Conservation (phyloP, 1,284 basidiomycete genomes). For the Ustilago vetiveriae region DNA sequence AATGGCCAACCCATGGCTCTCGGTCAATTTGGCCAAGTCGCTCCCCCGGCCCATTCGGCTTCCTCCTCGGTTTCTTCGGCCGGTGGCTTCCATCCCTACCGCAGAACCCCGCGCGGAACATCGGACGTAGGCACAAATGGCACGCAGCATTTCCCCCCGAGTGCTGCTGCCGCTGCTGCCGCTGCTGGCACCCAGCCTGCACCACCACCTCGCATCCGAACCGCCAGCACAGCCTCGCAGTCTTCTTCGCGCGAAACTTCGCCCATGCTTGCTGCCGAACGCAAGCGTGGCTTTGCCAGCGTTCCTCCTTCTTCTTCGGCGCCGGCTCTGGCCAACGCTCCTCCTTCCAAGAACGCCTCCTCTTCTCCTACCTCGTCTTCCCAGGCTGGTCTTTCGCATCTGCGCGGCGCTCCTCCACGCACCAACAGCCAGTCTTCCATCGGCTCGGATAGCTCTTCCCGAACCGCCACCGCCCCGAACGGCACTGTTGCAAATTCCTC, state of each 20-base stretch:
- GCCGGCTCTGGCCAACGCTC: slow-evolving; percentile 8
- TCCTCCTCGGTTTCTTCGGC: slow-evolving; percentile 39
- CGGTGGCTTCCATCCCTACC: slow-evolving; percentile 59
- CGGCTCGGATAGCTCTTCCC: slow-evolving; percentile 26
- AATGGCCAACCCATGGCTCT: slow-evolving; percentile 21
- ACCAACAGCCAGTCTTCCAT: slow-evolving; percentile 45
- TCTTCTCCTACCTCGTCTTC: slow-evolving; percentile 17
- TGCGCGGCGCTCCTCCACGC: slow-evolving; percentile 41
- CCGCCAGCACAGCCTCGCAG: slow-evolving; percentile 46
- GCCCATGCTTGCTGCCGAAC: slow-evolving; percentile 43
- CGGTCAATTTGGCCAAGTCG: slow-evolving; percentile 26
- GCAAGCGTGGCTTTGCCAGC: slow-evolving; percentile 24
- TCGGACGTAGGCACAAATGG: slow-evolving; percentile 39
- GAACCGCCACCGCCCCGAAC: slow-evolving; percentile 15
- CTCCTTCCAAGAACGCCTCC: slow-evolving; percentile 11
- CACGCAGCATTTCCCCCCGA: slow-evolving; percentile 26
- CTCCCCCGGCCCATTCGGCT: slow-evolving; percentile 28
- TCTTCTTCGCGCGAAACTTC: slow-evolving; percentile 40
- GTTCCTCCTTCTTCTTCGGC: slow-evolving; percentile 24
- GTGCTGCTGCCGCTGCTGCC: slow-evolving; percentile 7
- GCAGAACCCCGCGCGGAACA: slow-evolving; percentile 44
- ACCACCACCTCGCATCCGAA: slow-evolving; percentile 36
- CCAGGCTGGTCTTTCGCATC: slow-evolving; percentile 40
- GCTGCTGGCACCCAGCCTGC: slow-evolving; percentile 2
- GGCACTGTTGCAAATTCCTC: neutral